Evolutionary conservation across 2,329 filamentous ascomycete genomes (phyloP).

Genomic region (Colletotrichum sp.): DNA sequence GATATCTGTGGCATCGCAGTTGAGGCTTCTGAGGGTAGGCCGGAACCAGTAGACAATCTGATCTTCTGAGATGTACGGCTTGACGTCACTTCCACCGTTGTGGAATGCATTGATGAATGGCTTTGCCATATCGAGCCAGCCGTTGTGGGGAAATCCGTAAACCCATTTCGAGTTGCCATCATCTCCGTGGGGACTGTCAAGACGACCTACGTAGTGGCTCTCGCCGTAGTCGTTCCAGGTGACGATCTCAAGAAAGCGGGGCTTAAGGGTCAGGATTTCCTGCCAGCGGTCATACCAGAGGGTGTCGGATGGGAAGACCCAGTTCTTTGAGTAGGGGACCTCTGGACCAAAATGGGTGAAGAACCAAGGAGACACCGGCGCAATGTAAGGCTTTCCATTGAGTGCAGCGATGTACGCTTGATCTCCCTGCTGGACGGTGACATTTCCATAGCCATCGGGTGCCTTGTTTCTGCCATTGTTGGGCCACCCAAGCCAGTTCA

Average conservation of each 20-base stretch:
- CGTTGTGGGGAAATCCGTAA: constrained; percentile 51
- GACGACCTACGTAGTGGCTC: constrained; percentile 58
- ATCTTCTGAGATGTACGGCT: constrained; percentile 52
- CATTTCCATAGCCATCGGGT: constrained; percentile 39
- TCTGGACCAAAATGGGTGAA: constrained; percentile 52
- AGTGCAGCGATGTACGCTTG: constrained; percentile 37
- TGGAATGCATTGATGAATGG: constrained; percentile 61
- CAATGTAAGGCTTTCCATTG: constrained; percentile 52
- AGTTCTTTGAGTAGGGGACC: constrained; percentile 55
- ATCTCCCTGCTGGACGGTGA: constrained; percentile 47
- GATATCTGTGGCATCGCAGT: constrained; percentile 59
- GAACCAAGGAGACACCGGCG: constrained; percentile 48
- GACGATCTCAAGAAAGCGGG: constrained; percentile 52
- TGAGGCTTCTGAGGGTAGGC: constrained; percentile 47
- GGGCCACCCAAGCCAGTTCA: constrained; percentile 54
- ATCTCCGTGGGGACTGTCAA: constrained; percentile 46
- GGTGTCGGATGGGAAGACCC: constrained; percentile 63
- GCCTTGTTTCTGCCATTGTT: constrained; percentile 54
- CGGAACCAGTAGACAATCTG: constrained; percentile 63
- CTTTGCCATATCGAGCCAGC: constrained; percentile 58
- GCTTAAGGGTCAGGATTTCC: constrained; percentile 45
- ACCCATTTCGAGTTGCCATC: constrained; percentile 53
- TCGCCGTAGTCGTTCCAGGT: constrained; percentile 58
- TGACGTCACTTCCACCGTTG: constrained; percentile 41
- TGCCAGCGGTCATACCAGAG: constrained; percentile 66